Conservation (phyloP, 2,329 filamentous ascomycete species). For the Calonectria pauciramosa region DNA sequence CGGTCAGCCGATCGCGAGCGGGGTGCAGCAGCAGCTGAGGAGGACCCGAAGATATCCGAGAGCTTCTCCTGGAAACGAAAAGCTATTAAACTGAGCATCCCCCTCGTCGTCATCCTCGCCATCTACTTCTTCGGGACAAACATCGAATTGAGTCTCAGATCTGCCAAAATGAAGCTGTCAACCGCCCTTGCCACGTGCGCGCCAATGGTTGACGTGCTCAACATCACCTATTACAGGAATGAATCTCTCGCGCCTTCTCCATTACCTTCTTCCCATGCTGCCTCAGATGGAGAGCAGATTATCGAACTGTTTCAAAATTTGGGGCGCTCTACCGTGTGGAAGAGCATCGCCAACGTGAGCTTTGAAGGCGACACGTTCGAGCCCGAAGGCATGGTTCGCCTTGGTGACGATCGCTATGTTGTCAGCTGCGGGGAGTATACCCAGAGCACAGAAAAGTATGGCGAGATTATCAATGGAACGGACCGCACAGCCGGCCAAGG, state of each 20-base stretch:
- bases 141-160: conserved; percentile 22
- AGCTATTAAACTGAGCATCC: conserved; percentile 31
- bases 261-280: conserved; percentile 52
- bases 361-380: conserved; percentile 62
- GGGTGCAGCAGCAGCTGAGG: neutral
- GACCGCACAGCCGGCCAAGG: conserved; percentile 60
- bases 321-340: conserved; percentile 57
- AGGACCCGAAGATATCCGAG: neutral
- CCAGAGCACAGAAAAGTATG: conserved; percentile 54
- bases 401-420: conserved; percentile 59
- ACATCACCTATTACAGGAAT: conserved; percentile 51
- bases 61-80: conserved; percentile 24
- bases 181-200: conserved; percentile 36
- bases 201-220: conserved; percentile 40
- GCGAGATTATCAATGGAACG: conserved; percentile 64
- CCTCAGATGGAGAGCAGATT: conserved; percentile 52
- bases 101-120: conserved; percentile 34
- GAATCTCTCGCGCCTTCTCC: conserved; percentile 50
- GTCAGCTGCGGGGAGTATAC: conserved; percentile 61
- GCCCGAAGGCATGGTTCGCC: conserved; percentile 62
- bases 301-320: conserved; percentile 53
- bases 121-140: conserved; percentile 34
- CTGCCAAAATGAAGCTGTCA: conserved; percentile 35
- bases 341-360: conserved; percentile 55
- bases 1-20: conserved; percentile 10